Conservation (phyloP, 2,329 filamentous ascomycete genomes). For the Xylariales sp. region DNA sequence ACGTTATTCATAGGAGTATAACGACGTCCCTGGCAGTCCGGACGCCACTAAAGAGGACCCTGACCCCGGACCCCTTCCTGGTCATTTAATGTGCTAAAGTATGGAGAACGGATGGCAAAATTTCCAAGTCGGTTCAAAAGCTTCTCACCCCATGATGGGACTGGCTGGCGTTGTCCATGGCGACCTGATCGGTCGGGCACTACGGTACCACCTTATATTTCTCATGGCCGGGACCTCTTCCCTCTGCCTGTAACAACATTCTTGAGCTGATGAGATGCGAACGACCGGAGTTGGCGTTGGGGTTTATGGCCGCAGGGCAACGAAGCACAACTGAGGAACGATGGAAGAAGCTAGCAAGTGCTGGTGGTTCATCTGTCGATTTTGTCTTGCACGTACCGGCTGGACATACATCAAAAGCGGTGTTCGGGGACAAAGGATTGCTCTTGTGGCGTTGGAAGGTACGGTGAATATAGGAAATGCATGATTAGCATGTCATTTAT, state of each 20-base stretch:
- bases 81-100: neutral
- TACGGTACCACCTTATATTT: neutral
- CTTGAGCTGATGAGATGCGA: slow-evolving; percentile 25
- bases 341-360: slow-evolving; percentile 2
- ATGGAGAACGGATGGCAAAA: neutral
- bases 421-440: slow-evolving; percentile 29
- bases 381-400: slow-evolving; percentile 23
- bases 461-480: slow-evolving; percentile 9
- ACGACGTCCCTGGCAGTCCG: slow-evolving; percentile 13
- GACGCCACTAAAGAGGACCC: neutral
- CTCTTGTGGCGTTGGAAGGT: slow-evolving; percentile 23
- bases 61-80: no score
- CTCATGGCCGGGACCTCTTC: neutral
- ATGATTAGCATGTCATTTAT: neutral
- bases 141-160: no score
- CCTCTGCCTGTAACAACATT: slow-evolving; percentile 33
- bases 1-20: slow-evolving; percentile 34
- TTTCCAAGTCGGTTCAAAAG: neutral
- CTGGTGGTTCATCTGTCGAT: neutral
- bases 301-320: slow-evolving; percentile 13
- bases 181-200: no score
- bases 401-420: slow-evolving; percentile 44
- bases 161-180: no score
- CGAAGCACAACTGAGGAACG: slow-evolving; percentile 2
- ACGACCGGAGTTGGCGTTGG: slow-evolving; percentile 9